Conservation (phyloP, 495 filamentous ascomycete genomes). For the Xylaria scruposa region DNA sequence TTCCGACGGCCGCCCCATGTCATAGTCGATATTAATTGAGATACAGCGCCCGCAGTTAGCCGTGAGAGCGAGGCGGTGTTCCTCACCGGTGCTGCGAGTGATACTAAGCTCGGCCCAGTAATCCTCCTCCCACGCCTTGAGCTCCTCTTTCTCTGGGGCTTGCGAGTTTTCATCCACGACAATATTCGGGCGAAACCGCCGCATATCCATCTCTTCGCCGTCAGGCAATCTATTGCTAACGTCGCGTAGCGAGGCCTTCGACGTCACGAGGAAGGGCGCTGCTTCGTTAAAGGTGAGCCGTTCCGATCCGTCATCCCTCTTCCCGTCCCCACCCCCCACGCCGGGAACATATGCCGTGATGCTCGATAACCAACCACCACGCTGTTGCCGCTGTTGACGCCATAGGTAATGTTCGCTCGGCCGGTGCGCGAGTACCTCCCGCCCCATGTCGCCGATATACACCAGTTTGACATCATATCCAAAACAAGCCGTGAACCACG, state of each 20-base stretch:
- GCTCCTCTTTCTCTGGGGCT: constrained; percentile 57
- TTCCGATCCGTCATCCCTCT: constrained; percentile 28
- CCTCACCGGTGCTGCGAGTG: constrained; percentile 32
- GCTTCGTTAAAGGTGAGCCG: constrained; percentile 79
- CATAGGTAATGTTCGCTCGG: constrained; percentile 17
- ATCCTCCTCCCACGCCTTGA: constrained; percentile 78
- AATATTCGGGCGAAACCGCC: constrained; percentile 87
- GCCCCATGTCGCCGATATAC: constrained; percentile 69
- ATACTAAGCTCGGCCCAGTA: constrained; percentile 76
- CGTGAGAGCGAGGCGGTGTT: constrained; percentile 62
- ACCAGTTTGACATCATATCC: constrained; percentile 70
- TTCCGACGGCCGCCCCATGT: constrained; percentile 68
- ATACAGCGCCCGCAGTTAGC: constrained; percentile 83
- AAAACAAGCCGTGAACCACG: constrained; percentile 77
- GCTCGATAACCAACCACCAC: constrained; percentile 54
- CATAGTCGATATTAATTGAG: constrained; percentile 84
- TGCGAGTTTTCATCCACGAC: constrained; percentile 65
- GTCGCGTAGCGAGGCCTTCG: constrained; percentile 70
- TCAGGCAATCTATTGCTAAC: constrained; percentile 66
- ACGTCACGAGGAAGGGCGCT: constrained; percentile 77
- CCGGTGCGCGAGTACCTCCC: constrained; percentile 67
- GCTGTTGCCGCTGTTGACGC: constrained; percentile 25
- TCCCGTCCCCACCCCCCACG: constrained; percentile 16
- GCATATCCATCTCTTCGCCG: constrained; percentile 66
- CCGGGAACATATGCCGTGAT: constrained; percentile 48